Conservation (phyloP, 1,284 basidiomycete species). For the Stereum hirsutum region DNA sequence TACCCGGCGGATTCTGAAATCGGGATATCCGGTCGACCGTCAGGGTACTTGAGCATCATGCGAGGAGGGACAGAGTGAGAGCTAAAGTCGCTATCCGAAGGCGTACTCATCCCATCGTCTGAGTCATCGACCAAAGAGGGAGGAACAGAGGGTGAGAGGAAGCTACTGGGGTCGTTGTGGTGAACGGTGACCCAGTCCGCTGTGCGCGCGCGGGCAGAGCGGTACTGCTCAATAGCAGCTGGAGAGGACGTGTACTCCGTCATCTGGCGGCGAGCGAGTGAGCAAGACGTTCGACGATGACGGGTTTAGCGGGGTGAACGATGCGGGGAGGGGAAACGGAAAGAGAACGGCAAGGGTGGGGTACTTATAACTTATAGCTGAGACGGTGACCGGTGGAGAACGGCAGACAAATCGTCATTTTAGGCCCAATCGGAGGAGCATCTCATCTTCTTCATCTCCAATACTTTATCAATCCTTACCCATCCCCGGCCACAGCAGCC, state of each 20-base stretch:
- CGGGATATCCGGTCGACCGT: conserved; percentile 29
- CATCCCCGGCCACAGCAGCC: too few species aligned
- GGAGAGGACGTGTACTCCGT: conserved; percentile 58
- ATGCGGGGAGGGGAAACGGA: neutral
- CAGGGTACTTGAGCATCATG: conserved; percentile 59
- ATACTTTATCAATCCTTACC: too few species aligned
- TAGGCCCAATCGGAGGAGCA: too few species aligned
- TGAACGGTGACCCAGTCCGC: conserved; percentile 40
- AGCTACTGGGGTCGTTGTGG: conserved; percentile 28
- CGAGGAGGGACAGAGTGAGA: conserved; percentile 58
- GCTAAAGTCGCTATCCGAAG: conserved; percentile 52
- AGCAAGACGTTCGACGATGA: too few species aligned
- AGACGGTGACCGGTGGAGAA: too few species aligned
- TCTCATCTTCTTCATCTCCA: too few species aligned
- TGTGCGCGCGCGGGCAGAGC: conserved; percentile 48
- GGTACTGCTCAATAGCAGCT: conserved; percentile 45
- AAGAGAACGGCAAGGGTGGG: neutral
- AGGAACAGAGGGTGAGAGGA: conserved; percentile 49
- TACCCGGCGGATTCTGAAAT: conserved; percentile 3
- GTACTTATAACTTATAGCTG: too few species aligned
- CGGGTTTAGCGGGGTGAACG: too few species aligned
- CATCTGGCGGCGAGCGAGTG: conserved; percentile 27
- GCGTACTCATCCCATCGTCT: conserved; percentile 33
- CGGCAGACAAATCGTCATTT: too few species aligned
- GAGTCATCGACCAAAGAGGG: conserved; percentile 39